A percentile compares a stretch with the other conserved stretches of the same genome.
Conservation (phyloP, 1,284 basidiomycete species). For the Hemileccinum hortonii region DNA sequence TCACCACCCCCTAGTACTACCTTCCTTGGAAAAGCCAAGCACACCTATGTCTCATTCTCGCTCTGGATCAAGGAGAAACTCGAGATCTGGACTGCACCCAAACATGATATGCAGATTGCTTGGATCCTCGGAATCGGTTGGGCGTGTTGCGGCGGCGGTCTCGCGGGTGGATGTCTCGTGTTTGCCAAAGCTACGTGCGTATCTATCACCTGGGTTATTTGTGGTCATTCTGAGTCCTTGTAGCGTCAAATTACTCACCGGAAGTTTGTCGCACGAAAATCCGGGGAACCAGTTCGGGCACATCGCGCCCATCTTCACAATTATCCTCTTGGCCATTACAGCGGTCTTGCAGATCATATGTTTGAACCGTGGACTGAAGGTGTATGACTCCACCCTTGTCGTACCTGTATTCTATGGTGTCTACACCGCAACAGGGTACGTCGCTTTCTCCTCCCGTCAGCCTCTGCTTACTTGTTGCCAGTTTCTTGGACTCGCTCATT, state of each 20-base stretch:
- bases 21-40: slow-evolving; percentile 32
- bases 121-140: slow-evolving; percentile 92
- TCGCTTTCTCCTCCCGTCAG: not conserved
- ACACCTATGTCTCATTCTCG: slow-evolving; percentile 49
- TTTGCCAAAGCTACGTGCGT: slow-evolving; percentile 87
- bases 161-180: slow-evolving; percentile 86
- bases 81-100: slow-evolving; percentile 73
- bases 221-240: slow-evolving; percentile 4
- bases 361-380: slow-evolving; percentile 80
- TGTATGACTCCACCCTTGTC: slow-evolving; percentile 75
- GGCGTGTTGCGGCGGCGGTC: slow-evolving; percentile 86
- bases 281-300: slow-evolving; percentile 85
- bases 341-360: slow-evolving; percentile 90
- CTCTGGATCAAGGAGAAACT: slow-evolving; percentile 58
- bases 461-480: slow-evolving; percentile 23
- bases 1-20: slow-evolving; percentile 24
- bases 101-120: slow-evolving; percentile 78
- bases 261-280: slow-evolving; percentile 71
- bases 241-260: slow-evolving; percentile 76
- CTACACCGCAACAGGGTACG: slow-evolving; percentile 62
- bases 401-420: slow-evolving; percentile 74
- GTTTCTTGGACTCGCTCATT: slow-evolving; percentile 69
- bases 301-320: slow-evolving; percentile 77
- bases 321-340: slow-evolving; percentile 74
- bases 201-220: slow-evolving; percentile 10